Conservation (phyloP, 176 grass and related monocot genomes). For the Saccharum spontaneum region DNA sequence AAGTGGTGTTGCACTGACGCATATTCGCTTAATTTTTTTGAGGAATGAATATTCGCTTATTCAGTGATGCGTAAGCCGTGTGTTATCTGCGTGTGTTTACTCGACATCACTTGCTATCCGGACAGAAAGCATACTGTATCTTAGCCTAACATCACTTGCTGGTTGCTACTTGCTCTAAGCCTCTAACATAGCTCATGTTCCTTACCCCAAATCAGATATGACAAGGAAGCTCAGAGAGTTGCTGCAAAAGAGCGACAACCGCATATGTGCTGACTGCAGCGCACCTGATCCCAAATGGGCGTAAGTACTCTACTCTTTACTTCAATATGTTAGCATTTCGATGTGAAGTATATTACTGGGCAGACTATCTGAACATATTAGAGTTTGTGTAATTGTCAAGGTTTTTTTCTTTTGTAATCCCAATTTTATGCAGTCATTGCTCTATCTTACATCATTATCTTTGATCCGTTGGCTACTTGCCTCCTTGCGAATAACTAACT, state of each 20-base stretch:
- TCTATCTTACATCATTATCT: neutral
- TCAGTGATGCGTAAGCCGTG: too few relatives aligned
- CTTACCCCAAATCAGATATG: conserved; percentile 39
- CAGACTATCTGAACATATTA: neutral
- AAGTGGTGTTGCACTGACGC: too few relatives aligned
- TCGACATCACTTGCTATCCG: too few relatives aligned
- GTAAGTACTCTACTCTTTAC: conserved; percentile 54
- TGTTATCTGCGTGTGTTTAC: too few relatives aligned
- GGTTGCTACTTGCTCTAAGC: neutral
- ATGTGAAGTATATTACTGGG: neutral
- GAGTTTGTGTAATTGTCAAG: neutral
- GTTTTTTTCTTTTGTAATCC: neutral
- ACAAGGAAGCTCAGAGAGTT: conserved; percentile 63
- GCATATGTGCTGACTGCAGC: conserved; percentile 72
- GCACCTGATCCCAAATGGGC: conserved; percentile 87
- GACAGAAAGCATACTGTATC: too few relatives aligned
- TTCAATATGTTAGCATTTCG: neutral
- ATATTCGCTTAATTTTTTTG: too few relatives aligned
- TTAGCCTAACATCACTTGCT: too few relatives aligned
- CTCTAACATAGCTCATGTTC: neutral
- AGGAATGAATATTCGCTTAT: too few relatives aligned
- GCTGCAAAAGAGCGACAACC: conserved; percentile 63
- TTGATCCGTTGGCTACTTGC: neutral
- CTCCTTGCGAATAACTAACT: neutral
- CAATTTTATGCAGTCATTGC: neutral